phyloP scores from a whole-genome alignment of 805 yeast genomes.

The Metschnikowia dekortorum region DNA sequence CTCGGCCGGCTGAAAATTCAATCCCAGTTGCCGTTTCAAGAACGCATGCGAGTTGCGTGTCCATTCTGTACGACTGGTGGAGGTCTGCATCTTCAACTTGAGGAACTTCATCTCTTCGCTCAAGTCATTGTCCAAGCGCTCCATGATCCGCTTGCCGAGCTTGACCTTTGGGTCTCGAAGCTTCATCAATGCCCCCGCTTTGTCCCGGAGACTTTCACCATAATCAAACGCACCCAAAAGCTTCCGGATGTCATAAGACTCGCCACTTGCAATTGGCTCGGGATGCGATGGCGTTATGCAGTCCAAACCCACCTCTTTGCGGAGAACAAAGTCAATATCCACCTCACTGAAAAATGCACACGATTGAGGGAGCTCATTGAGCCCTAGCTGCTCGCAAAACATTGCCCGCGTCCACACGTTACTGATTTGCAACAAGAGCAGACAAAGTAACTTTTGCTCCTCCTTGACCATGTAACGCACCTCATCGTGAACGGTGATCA shows the following conservation, averaged over 20 bases:
- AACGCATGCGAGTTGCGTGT: slow-evolving; percentile 16
- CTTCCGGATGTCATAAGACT: slow-evolving; percentile 56
- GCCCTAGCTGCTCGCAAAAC: slow-evolving; percentile 89
- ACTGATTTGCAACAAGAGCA: slow-evolving; percentile 79
- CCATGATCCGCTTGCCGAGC: slow-evolving; percentile 15
- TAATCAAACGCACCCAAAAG: slow-evolving; percentile 39
- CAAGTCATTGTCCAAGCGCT: slow-evolving; percentile 15
- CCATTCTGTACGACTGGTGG: slow-evolving; percentile 25
- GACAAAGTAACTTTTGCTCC: slow-evolving; percentile 70
- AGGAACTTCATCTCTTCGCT: slow-evolving; percentile 17
- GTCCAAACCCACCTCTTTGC: slow-evolving; percentile 90
- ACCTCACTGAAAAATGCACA: slow-evolving; percentile 95
- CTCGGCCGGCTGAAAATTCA: background rate
- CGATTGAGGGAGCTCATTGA: slow-evolving; percentile 84
- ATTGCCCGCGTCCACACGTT: slow-evolving; percentile 96
- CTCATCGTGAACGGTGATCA: slow-evolving; percentile 93
- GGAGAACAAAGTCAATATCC: slow-evolving; percentile 79
- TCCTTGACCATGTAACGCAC: slow-evolving; percentile 74
- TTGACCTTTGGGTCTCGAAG: slow-evolving; percentile 9
- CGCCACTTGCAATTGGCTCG: slow-evolving; percentile 65
- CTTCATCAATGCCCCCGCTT: slow-evolving; percentile 8
- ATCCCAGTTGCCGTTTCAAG: slow-evolving; percentile 9
- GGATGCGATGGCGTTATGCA: slow-evolving; percentile 90
- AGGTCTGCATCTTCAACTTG: slow-evolving; percentile 26
- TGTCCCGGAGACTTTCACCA: slow-evolving; percentile 9